These are phyloP conservation scores for Neofusicoccum kwambonambiense DNA, from an alignment of 2,329 filamentous ascomycete genomes.

Conservation along the genomic window DNA sequence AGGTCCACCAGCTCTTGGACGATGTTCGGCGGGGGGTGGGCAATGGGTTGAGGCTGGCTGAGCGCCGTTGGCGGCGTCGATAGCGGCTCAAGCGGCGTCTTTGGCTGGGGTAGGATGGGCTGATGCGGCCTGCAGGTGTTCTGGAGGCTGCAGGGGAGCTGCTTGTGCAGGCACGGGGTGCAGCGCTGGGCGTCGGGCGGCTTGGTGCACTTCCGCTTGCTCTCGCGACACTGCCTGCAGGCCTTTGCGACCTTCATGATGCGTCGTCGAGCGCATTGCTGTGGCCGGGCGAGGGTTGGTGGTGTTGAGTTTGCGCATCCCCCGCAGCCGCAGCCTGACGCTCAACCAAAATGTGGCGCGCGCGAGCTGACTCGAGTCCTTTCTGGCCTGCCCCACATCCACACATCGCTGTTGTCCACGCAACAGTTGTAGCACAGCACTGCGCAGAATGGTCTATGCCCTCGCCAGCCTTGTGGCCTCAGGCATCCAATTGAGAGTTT, in stretches of 20 bases:
- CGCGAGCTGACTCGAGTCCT: too few species aligned
- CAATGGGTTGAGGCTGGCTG: not conserved
- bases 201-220: constrained; percentile 9
- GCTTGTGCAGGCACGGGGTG: not conserved
- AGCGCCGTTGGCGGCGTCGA: too few species aligned
- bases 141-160: constrained; percentile 3
- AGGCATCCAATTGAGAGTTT: not conserved
- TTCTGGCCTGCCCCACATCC: too few species aligned
- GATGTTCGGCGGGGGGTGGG: not conserved
- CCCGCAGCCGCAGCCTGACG: not conserved
- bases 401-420: too few species aligned
- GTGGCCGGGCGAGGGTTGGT: not conserved
- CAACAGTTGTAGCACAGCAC: too few species aligned
- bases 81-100: too few species aligned
- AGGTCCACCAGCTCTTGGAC: constrained; percentile 27
- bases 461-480: too few species aligned
- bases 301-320: not conserved
- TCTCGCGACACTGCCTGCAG: constrained; percentile 11
- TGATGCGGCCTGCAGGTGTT: not conserved
- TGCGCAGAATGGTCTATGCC: too few species aligned
- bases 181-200: not conserved
- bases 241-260: constrained; percentile 8
- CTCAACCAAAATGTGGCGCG: too few species aligned
- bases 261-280: not conserved
- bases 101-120: not conserved